Percentiles rank a stretch among this genome's conserved stretches.
Conservation (phyloP, 2,329 filamentous ascomycete genomes). For the Ascochyta clinopodiicola region DNA sequence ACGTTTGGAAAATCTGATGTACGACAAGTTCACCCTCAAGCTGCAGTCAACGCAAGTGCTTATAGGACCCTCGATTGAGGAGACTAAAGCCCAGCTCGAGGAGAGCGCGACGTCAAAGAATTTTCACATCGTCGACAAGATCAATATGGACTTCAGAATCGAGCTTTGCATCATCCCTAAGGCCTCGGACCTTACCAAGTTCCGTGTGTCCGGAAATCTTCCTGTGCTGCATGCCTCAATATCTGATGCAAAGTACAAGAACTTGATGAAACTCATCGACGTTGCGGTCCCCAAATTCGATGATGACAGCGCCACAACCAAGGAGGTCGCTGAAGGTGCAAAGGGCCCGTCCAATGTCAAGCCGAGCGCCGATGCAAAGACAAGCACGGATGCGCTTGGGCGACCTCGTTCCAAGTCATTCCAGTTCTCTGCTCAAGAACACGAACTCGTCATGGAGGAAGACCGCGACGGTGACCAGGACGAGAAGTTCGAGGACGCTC, state of each 20-base stretch:
- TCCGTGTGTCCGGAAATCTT: conserved; percentile 88
- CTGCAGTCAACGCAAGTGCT: conserved; percentile 93
- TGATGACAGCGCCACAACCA: conserved; percentile 50
- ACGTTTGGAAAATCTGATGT: conserved; percentile 90
- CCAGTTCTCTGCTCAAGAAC: conserved; percentile 72
- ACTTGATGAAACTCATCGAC: conserved; percentile 92
- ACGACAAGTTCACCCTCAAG: conserved; percentile 94
- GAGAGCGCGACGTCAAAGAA: conserved; percentile 71
- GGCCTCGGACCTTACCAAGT: conserved; percentile 87
- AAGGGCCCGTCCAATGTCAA: conserved; percentile 48
- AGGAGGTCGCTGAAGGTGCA: conserved; percentile 44
- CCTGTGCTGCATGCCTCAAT: conserved; percentile 90
- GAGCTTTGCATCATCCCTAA: conserved; percentile 97
- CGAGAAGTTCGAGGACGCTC: conserved; percentile 71
- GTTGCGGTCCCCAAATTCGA: conserved; percentile 89
- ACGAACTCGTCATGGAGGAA: conserved; percentile 80
- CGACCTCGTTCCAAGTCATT: conserved; percentile 74
- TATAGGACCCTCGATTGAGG: conserved; percentile 90
- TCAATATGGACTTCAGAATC: conserved; percentile 97
- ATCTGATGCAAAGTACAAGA: conserved; percentile 97
- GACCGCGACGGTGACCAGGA: conserved; percentile 68
- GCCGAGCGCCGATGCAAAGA: conserved; percentile 37
- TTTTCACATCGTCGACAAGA: conserved; percentile 91
- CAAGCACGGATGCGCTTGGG: conserved; percentile 47
- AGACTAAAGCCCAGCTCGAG: conserved; percentile 81